Percentiles rank a stretch among this genome's conserved stretches.
These are phyloP conservation scores for Ceratocystis variospora DNA, from an alignment of 2,329 filamentous ascomycete species.

Conservation along the genomic window DNA sequence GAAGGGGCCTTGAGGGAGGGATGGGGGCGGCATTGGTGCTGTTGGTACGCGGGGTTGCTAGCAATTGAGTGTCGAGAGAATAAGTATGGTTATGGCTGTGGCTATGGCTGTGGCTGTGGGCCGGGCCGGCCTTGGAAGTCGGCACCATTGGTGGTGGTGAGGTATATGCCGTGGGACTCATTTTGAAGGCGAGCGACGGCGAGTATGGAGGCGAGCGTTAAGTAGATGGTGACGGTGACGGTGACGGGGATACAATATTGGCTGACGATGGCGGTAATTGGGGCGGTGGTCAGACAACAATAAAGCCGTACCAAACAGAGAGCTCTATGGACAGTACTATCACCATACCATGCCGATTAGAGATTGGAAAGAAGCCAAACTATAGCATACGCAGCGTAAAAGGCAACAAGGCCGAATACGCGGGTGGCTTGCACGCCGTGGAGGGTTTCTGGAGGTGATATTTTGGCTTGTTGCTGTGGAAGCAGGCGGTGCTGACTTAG, in stretches of 20 bases:
- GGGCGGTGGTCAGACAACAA: not conserved
- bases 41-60: conserved; percentile 24
- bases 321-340: not conserved
- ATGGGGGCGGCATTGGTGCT: conserved; percentile 23
- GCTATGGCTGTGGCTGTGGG: conserved; percentile 9
- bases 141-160: conserved; percentile 2
- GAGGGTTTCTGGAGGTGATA: not conserved
- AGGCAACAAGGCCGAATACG: not conserved
- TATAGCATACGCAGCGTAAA: not conserved
- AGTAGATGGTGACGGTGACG: not conserved
- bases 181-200: not conserved
- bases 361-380: not conserved
- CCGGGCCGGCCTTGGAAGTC: not conserved
- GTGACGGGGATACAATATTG: not conserved
- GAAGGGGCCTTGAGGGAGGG: conserved; percentile 25
- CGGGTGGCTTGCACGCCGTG: not conserved
- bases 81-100: conserved; percentile 22
- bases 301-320: conserved; percentile 2
- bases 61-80: conserved; percentile 25
- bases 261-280: not conserved
- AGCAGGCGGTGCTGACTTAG: not conserved
- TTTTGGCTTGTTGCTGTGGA: conserved; percentile 3
- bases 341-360: not conserved
- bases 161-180: conserved; percentile 15
- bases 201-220: no score